Evolutionary conservation across 345 rosid genomes (phyloP), one percentile per base, ranked within the genome.

Genomic region (Moricandia moricandioides): DNA sequence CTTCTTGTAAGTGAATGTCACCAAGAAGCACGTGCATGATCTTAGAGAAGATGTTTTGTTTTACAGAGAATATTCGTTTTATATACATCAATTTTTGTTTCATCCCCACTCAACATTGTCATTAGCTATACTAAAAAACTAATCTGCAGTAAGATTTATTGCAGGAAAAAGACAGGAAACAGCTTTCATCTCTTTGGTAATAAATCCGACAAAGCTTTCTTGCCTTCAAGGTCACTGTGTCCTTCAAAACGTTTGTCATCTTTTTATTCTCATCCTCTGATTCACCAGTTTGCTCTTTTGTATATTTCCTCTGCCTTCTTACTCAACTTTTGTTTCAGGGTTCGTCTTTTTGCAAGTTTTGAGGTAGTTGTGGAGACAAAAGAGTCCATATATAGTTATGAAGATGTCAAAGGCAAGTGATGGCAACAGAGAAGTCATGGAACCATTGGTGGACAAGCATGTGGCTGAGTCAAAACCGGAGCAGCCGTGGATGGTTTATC

Each of bases 401-500:
- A 71, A 71, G 68, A 59, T 52, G 77, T 65, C 73, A 9, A 61
- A 60, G 52, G 58, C 17, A 61, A 78, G 69, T 67, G 77, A 67
- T 59, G 81, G 59, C 6, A 51, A 67, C 62, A 34, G 66, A 40
- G 65, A 63, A 49, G 69, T 59, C 61, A 37, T 40, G 12, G 76
- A 78, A 39, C 60, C 81, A 61, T 37, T 78, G 74, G 73, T 78
- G 9, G 61, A 24, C 39, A 80, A 79, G 82, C 61, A 64, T 55
- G 37, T 18, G 74, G 52, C 67, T 40, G 80, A 27, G 54, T 71
- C 80, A 79, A 76, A 78, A 72, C 78, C 69, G 8, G 89, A 74
- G 18, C 82, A 74, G 63, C 78, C 79, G 3, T 76, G 91, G 89
- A 93, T 86, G 91, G 90, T 88, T 76, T 93, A 93, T 67, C 78